Conservation (phyloP, 75 land plant genomes). For the Ceratopteris richardii region DNA sequence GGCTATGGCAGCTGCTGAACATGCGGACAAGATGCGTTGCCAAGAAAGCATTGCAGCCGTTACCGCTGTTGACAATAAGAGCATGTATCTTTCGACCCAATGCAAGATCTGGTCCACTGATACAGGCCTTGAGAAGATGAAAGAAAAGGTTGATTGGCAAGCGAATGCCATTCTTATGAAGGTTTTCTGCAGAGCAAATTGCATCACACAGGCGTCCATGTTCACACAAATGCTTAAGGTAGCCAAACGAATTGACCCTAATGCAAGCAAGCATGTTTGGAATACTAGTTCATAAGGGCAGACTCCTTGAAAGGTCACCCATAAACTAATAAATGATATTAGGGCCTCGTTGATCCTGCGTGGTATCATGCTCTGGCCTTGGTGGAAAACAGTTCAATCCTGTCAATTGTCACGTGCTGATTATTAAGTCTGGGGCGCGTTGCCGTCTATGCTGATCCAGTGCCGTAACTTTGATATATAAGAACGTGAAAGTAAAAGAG, state of each 20-base stretch:
- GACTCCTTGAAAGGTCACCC: too few relatives aligned
- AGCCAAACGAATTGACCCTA: background rate
- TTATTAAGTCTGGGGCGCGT: too few relatives aligned
- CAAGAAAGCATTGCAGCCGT: background rate
- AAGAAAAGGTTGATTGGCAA: background rate
- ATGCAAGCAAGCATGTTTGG: background rate
- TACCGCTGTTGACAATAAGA: background rate
- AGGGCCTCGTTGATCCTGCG: too few relatives aligned
- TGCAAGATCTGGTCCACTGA: background rate
- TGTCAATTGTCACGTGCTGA: too few relatives aligned
- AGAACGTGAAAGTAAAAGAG: too few relatives aligned
- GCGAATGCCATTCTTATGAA: background rate
- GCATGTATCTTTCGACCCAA: background rate
- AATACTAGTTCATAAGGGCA: background rate
- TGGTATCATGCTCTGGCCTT: too few relatives aligned
- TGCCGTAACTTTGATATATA: too few relatives aligned
- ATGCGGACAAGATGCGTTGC: background rate
- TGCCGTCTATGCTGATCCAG: too few relatives aligned
- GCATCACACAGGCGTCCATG: background rate
- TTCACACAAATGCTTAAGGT: background rate
- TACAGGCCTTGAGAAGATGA: conserved; percentile 2
- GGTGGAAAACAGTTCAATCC: too few relatives aligned
- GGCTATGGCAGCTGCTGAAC: background rate
- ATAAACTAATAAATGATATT: too few relatives aligned
- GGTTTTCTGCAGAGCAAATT: background rate